Evolutionary conservation across 2,329 filamentous ascomycete genomes (phyloP).

Genomic region (Botrytis tulipae): DNA sequence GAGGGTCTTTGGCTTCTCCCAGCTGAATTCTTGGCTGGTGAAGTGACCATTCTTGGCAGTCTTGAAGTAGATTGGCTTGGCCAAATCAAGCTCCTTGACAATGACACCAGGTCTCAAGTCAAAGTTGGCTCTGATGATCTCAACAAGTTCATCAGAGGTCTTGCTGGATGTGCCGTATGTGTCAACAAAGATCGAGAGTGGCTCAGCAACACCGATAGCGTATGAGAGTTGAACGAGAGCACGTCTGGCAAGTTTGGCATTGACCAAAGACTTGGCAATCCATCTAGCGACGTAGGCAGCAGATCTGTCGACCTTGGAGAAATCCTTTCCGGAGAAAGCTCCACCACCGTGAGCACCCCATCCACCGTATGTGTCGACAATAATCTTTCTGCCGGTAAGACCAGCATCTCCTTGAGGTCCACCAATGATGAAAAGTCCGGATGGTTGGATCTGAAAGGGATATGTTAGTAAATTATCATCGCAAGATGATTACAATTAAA

Average conservation of each 20-base stretch:
- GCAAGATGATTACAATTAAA: conserved; percentile 28
- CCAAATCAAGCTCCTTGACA: conserved; percentile 92
- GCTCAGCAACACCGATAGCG: conserved; percentile 98
- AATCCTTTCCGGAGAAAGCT: conserved; percentile 99
- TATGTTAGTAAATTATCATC: conserved; percentile 20
- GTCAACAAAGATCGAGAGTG: conserved; percentile 96
- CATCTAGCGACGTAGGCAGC: conserved; percentile 96
- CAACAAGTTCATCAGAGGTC: conserved; percentile 86
- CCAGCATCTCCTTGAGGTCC: conserved; percentile 98
- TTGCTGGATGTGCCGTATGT: conserved; percentile 92
- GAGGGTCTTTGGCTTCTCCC: conserved; percentile 97
- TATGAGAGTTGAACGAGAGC: conserved; percentile 97
- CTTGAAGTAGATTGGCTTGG: conserved; percentile 95
- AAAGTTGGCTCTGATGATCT: conserved; percentile 95
- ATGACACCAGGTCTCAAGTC: conserved; percentile 98
- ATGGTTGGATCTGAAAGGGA: conserved; percentile 75
- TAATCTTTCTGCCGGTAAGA: conserved; percentile 98
- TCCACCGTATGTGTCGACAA: conserved; percentile 97
- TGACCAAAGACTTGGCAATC: conserved; percentile 97
- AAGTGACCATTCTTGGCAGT: conserved; percentile 99
- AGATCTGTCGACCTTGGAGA: conserved; percentile 99
- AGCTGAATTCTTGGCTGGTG: conserved; percentile 95
- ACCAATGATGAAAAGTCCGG: conserved; percentile 97
- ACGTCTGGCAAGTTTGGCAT: conserved; percentile 84
- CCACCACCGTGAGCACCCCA: conserved; percentile 99